Percentiles rank a stretch among this genome's conserved stretches.
phyloP scores from a whole-genome alignment of 78 protist genomes.

The Mastigamoeba balamuthi region DNA sequence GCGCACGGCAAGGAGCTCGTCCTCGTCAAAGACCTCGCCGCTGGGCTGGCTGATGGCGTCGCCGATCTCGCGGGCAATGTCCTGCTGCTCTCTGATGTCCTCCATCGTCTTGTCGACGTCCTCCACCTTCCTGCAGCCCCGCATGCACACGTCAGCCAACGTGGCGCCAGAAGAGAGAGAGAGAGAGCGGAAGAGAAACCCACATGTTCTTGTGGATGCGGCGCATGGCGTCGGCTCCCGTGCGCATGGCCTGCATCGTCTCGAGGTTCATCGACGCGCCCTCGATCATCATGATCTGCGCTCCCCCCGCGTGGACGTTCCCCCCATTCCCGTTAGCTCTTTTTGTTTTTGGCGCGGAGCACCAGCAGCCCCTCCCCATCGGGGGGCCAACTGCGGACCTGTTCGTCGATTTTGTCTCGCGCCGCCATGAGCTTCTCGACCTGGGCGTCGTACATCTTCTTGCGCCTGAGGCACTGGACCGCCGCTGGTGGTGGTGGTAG shows the following conservation, averaged over 20 bases:
- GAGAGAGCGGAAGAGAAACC: background rate
- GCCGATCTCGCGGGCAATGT: background rate
- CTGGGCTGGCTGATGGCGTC: background rate
- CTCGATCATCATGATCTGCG: constrained; percentile 9
- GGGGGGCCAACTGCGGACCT: background rate
- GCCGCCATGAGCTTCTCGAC: background rate
- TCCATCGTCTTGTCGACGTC: constrained; percentile 4
- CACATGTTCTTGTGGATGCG: constrained; percentile 1
- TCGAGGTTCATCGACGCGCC: background rate
- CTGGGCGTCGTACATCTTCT: constrained; percentile 23
- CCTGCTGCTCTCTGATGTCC: constrained; percentile 8
- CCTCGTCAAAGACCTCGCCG: too few species aligned
- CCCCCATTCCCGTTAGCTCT: too few species aligned
- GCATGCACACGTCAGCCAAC: too few species aligned
- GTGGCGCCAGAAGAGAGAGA: too few species aligned
- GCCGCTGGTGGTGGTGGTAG: constrained; percentile 11
- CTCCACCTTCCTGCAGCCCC: too few species aligned
- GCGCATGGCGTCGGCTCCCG: constrained; percentile 1
- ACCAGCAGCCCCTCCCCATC: too few species aligned
- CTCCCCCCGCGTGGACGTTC: too few species aligned
- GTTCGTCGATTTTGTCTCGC: background rate
- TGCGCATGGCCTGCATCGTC: background rate
- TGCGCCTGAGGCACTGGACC: constrained; percentile 9
- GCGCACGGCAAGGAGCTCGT: too few species aligned
- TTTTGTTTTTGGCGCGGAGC: too few species aligned